Percentiles rank a stretch among this genome's conserved stretches.
Conservation (phyloP, 2,329 filamentous ascomycete species). For the Microdochium trichocladiopsis region DNA sequence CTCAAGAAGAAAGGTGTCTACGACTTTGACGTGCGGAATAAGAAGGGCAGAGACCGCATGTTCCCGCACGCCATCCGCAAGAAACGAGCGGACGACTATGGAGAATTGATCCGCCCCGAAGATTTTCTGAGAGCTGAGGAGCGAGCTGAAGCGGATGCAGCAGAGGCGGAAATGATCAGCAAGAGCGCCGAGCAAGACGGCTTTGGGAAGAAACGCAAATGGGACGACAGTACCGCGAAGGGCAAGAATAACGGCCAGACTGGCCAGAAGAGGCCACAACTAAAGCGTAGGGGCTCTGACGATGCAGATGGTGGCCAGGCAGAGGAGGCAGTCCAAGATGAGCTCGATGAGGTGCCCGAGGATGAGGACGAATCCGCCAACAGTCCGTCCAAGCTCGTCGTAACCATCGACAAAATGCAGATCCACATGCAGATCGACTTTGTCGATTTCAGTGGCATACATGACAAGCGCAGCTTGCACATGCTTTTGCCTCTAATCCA, state of each 20-base stretch:
- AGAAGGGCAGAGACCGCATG: constrained; percentile 86
- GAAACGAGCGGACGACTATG: constrained; percentile 82
- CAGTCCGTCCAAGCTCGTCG: constrained; percentile 71
- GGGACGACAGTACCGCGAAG: constrained; percentile 61
- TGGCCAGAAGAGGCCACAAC: constrained; percentile 48
- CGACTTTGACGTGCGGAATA: constrained; percentile 86
- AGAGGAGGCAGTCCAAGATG: constrained; percentile 40
- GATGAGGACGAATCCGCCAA: constrained; percentile 38
- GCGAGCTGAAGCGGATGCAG: constrained; percentile 65
- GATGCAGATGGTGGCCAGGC: constrained; percentile 33
- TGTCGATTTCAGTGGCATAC: constrained; percentile 86
- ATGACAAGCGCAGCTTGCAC: constrained; percentile 88
- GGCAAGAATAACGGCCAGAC: constrained; percentile 37
- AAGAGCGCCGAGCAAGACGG: constrained; percentile 49
- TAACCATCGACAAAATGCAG: constrained; percentile 54
- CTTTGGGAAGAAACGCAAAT: constrained; percentile 88
- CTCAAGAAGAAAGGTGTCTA: constrained; percentile 85
- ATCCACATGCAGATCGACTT: constrained; percentile 74
- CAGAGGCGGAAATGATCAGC: constrained; percentile 46
- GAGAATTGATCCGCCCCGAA: constrained; percentile 86
- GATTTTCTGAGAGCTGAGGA: constrained; percentile 93
- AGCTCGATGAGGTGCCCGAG: constrained; percentile 53
- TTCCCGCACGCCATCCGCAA: constrained; percentile 81
- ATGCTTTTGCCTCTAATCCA: constrained; percentile 93
- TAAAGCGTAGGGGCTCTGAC: constrained; percentile 30